Percentiles rank a stretch among this genome's conserved stretches.
Evolutionary conservation across 2,329 filamentous ascomycete genomes (phyloP).

Genomic region (Daldinia eschscholtzii): DNA sequence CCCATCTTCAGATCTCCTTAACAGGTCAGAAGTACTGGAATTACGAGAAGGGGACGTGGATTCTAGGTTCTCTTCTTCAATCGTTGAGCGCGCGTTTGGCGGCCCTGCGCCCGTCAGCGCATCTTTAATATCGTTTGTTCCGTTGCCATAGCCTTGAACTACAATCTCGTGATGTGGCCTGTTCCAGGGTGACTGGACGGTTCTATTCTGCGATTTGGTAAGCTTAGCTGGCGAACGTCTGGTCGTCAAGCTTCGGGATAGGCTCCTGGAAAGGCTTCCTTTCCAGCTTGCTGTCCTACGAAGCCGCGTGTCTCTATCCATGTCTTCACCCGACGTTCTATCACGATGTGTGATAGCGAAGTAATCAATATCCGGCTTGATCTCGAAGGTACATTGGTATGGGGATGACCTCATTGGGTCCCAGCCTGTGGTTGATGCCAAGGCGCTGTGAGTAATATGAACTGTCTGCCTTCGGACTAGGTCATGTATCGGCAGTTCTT

Average conservation of each 20-base stretch:
- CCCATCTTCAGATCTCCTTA: constrained; percentile 31
- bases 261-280: constrained; percentile 50
- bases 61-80: constrained; percentile 18
- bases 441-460: constrained; percentile 41
- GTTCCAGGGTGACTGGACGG: background rate
- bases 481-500: constrained; percentile 48
- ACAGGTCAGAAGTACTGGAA: constrained; percentile 33
- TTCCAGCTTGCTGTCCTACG: constrained; percentile 37
- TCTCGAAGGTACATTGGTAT: constrained; percentile 52
- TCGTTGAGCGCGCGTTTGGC: background rate
- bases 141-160: constrained; percentile 67
- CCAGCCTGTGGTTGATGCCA: constrained; percentile 28
- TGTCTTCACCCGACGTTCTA: constrained; percentile 23
- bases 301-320: constrained; percentile 24
- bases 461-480: constrained; percentile 51
- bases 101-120: constrained; percentile 4
- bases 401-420: constrained; percentile 28
- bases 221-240: constrained; percentile 55
- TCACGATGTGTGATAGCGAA: constrained; percentile 59
- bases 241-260: constrained; percentile 51
- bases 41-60: constrained; percentile 35
- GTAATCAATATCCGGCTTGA: constrained; percentile 70
- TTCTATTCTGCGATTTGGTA: constrained; percentile 28
- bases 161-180: constrained; percentile 64
- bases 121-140: constrained; percentile 57